These are phyloP conservation scores for Blastobotrys parvus DNA, from an alignment of 805 yeast genomes.

Conservation along the genomic window DNA sequence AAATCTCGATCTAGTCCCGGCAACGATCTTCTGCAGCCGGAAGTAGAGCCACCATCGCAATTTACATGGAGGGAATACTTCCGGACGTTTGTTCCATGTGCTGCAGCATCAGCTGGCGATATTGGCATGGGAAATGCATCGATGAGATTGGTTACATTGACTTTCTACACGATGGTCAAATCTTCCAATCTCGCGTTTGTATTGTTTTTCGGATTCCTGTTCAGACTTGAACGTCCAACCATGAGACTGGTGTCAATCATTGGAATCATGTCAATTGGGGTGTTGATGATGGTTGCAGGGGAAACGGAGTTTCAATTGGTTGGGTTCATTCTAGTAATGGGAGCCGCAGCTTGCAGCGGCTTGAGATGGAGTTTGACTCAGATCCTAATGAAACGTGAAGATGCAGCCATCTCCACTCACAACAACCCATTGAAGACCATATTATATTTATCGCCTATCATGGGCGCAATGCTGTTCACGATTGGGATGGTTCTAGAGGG, in stretches of 20 bases:
- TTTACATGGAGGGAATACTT: slow-evolving; percentile 23
- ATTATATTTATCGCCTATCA: slow-evolving; percentile 74
- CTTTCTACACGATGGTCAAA: slow-evolving; percentile 88
- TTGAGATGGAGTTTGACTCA: slow-evolving; percentile 95
- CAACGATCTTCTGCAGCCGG: no score
- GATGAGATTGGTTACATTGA: slow-evolving; percentile 66
- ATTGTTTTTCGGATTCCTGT: slow-evolving; percentile 74
- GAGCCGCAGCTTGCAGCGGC: slow-evolving; percentile 78
- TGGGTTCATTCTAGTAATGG: slow-evolving; percentile 68
- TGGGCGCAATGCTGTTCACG: slow-evolving; percentile 54
- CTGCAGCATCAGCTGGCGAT: slow-evolving; percentile 84
- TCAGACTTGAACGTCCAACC: slow-evolving; percentile 67
- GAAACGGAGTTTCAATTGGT: slow-evolving; percentile 31
- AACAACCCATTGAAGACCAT: slow-evolving; percentile 74
- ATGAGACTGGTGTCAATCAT: slow-evolving; percentile 65
- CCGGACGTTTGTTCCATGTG: slow-evolving; percentile 67
- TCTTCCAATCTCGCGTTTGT: slow-evolving; percentile 86
- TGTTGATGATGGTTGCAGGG: slow-evolving; percentile 70
- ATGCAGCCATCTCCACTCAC: slow-evolving; percentile 6
- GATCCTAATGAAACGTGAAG: slow-evolving; percentile 50
- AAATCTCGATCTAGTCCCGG: background rate
- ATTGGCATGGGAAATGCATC: slow-evolving; percentile 89
- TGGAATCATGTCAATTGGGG: slow-evolving; percentile 71
- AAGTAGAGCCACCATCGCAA: background rate
- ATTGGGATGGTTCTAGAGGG: slow-evolving; percentile 70